Evolutionary conservation across 129 eudicot genomes (phyloP), one percentile per base, ranked within the genome.

Genomic region (Saposhnikovia divaricata): DNA sequence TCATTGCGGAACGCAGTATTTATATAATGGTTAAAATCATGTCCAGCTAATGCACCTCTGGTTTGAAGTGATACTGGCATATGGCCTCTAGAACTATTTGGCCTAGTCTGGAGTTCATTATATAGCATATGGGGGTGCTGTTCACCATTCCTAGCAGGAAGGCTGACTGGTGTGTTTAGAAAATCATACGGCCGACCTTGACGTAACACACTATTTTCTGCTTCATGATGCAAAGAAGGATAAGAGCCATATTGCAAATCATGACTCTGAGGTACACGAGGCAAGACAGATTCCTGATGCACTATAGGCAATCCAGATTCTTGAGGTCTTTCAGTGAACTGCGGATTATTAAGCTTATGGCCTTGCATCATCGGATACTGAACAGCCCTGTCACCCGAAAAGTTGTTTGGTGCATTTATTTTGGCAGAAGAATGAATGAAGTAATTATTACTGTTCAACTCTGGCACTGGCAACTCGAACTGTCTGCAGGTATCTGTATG

Each of bases 301-400:
- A 74, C 55, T 18, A 74, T 80, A 37, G 80, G 82, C 69, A 87
- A 18, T 37, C 59, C 75, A 44, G 78, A 46, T 15, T 79, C 80
- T 53, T 59, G 77, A 66, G 84, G 84, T 77, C 86, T 43, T 15
- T 78, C 42, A 45, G 77, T 51, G 50, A 44, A 46, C 19, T 39
- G 39, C 12, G 23, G 57, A 74, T 74, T 28, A 74, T 45, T 44
- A 74, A 47, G 59, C 31, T 34, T 12, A 14, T 74, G 51, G 14
- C 84, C 83, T 75, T 84, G 93, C 57, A 82, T 83, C 18, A 47
- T 79, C 45, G 85, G 89, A 80, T 84, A 81, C 27, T 44, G 80
- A 46, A 77, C 31, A 77, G 80, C 57, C n/a, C 66, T 43, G 10
- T 63, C 81, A 23, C 81, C 81, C 21, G n/a, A 6, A 59, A 25